Evolutionary conservation across 2,329 filamentous ascomycete genomes (phyloP).

Genomic region (Albophoma yamanashiensis): DNA sequence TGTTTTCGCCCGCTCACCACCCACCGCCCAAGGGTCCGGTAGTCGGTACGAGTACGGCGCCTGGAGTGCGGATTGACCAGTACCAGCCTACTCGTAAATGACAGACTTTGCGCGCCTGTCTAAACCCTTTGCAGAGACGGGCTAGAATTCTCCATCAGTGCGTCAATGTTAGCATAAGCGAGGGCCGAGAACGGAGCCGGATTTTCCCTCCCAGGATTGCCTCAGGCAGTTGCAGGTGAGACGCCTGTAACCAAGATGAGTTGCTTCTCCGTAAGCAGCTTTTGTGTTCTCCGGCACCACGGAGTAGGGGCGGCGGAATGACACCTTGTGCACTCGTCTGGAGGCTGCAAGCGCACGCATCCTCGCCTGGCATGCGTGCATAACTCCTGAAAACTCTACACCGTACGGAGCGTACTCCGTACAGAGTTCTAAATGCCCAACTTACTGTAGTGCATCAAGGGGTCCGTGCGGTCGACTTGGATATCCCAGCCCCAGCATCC

Average conservation of each 20-base stretch:
- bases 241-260: not conserved
- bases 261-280: not conserved
- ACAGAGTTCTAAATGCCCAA: not conserved
- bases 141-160: not conserved
- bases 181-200: not conserved
- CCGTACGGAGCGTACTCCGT: too few relatives aligned
- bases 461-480: not conserved
- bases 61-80: too few relatives aligned
- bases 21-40: not conserved
- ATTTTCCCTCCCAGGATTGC: not conserved
- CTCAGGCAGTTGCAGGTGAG: not conserved
- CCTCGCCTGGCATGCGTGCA: not conserved
- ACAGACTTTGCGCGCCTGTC: not conserved
- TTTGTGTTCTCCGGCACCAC: not conserved
- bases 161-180: not conserved
- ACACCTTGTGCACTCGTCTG: not conserved
- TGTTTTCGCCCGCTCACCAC: not conserved
- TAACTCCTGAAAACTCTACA: not conserved
- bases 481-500: not conserved
- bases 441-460: not conserved
- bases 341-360: not conserved
- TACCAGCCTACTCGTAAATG: not conserved
- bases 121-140: not conserved
- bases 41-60: too few relatives aligned
- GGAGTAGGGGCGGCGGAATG: not conserved